Base-by-base conservation (phyloP, 352 stramenopile genomes). In the Stephanocyclus meneghinianus region DNA sequence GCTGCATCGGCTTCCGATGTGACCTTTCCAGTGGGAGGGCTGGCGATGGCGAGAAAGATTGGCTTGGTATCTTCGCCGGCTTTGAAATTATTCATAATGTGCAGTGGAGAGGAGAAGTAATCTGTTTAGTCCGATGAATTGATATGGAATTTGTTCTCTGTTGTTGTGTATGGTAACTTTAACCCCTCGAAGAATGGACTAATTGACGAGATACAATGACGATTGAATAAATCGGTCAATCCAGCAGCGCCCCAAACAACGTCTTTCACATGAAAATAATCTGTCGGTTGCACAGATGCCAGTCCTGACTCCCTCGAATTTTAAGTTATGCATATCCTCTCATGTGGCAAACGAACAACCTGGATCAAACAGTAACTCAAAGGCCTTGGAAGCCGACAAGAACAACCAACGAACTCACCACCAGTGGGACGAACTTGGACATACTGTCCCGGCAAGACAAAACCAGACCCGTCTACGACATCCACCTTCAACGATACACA, bases 31-130 rank as follows among this genome's bases (percentile, higher is more conserved):
- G 83, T 72, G 3, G 88, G 88, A 29, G 84, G 45, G 63, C 77
- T 89, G 7, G 84, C 78, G 75, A 93, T 92, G 30, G 88, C 88
- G 26, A 92, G 74, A 72, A 93, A 93, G 21, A 92, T 66, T 16
- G 85, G 83, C 47, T 93, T 91, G 18, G 55, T 75, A 1, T 87
- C 78, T 16, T 85, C 78, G 37, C 74, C 76, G 62, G 40, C 55
- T 56, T 40, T 40, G 2, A 6, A 40, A 40, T 40, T 6, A 18
- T 44, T 44, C 45, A 32, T 59, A 18, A 59, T 26, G 32, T 9
- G 16, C 0, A 59, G 42, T 32, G 11, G 11, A 30, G 16, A 65
- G 7, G n/a, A 60, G 3, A 60, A 60, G 2, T 60, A 9, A 4
- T 60, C 3, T 60, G 16, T 15, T 29, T 21, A 37, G 51, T 32